Percentiles rank a stretch among this genome's conserved stretches.
Conservation (phyloP, 352 stramenopile species). For the Elongisporangium prolatum region DNA sequence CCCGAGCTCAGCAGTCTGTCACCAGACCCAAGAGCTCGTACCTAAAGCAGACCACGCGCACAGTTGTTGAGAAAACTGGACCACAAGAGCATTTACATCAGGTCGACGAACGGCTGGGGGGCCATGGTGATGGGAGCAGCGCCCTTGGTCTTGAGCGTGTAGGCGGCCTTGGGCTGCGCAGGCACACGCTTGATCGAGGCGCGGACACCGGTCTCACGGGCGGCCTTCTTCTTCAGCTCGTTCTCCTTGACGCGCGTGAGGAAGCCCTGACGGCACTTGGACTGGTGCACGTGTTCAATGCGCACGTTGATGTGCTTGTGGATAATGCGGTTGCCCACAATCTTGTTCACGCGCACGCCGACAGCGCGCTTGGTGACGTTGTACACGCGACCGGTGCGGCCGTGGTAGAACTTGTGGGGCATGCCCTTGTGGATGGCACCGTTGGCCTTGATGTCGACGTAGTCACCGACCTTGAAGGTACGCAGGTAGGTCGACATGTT, state of each 20-base stretch:
- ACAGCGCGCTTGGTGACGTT: constrained; percentile 99
- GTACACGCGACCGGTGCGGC: constrained; percentile 98
- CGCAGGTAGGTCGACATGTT: constrained; percentile 97
- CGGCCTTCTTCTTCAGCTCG: constrained; percentile 97
- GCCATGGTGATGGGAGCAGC: constrained; percentile 94
- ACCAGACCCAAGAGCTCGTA: not conserved
- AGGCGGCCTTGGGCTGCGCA: constrained; percentile 93
- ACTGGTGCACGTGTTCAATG: constrained; percentile 98
- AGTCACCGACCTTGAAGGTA: constrained; percentile 99
- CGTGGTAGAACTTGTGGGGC: constrained; percentile 99
- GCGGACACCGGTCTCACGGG: constrained; percentile 85
- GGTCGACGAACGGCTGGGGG: constrained; percentile 97
- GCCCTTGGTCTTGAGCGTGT: constrained; percentile 92
- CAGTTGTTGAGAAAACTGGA: constrained; percentile 5
- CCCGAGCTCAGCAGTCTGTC: not conserved
- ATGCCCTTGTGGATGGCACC: constrained; percentile 99
- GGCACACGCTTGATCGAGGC: constrained; percentile 95
- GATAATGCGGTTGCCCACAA: constrained; percentile 97
- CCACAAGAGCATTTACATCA: constrained; percentile 88
- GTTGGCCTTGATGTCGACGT: constrained; percentile 99
- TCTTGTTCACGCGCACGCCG: constrained; percentile 99
- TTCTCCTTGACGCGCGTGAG: constrained; percentile 97
- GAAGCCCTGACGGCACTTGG: constrained; percentile 98
- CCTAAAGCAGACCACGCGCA: not conserved
- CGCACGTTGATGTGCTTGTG: constrained; percentile 99